Conservation (phyloP, 75 land plant species). For the Larix kaempferi region DNA sequence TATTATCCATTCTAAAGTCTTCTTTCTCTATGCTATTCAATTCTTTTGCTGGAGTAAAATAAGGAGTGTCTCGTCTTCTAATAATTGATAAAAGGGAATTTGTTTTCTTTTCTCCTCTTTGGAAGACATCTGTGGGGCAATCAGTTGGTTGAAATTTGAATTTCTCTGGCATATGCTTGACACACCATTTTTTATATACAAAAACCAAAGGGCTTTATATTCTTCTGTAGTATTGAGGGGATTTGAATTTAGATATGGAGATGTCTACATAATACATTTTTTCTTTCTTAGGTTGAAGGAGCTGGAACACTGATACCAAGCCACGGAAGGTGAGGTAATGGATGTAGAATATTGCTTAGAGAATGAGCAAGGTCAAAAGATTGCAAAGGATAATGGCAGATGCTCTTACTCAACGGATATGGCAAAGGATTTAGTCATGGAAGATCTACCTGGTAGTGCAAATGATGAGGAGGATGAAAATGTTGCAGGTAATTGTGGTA, state of each 20-base stretch:
- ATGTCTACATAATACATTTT: neutral
- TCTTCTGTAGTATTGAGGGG: neutral
- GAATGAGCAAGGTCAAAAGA: neutral
- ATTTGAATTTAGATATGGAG: neutral
- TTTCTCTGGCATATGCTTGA: neutral
- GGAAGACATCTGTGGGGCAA: neutral
- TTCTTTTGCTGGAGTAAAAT: too few relatives aligned
- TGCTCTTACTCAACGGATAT: neutral
- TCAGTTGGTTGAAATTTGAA: neutral
- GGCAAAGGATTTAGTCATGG: neutral
- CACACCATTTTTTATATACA: neutral
- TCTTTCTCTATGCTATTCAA: neutral
- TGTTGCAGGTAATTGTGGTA: slow-evolving; percentile 5
- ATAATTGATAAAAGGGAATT: neutral
- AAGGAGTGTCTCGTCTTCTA: neutral
- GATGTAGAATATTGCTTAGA: neutral
- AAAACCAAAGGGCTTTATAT: neutral
- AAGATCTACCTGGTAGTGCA: slow-evolving; percentile 1
- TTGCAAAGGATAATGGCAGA: neutral
- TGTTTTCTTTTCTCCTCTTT: neutral
- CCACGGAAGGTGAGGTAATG: neutral
- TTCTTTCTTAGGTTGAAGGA: neutral
- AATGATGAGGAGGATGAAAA: neutral
- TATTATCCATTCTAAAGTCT: neutral
- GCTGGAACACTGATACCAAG: neutral